Percentiles rank a stretch among this genome's conserved stretches.
These are phyloP conservation scores for Diaporthe amygdali DNA, from an alignment of 2,329 filamentous ascomycete species.

Conservation along the genomic window DNA sequence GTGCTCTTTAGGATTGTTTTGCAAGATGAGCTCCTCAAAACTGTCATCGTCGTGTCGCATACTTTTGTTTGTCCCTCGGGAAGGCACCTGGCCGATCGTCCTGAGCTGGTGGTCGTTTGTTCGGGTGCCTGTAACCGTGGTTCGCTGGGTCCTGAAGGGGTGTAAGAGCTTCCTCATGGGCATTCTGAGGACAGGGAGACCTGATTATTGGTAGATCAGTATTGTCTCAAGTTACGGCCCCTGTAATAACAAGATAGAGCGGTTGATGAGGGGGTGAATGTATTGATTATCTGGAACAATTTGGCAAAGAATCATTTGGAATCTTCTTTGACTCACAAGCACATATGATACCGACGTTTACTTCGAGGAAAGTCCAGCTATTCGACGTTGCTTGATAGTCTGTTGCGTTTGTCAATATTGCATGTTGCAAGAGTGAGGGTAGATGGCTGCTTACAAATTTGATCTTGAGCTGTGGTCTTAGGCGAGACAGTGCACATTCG, in stretches of 20 bases:
- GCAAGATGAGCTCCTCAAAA: background rate
- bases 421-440: no score
- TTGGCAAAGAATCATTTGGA: background rate
- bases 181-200: background rate
- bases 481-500: background rate
- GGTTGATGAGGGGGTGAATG: no score
- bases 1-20: background rate
- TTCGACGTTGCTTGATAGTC: slow-evolving; percentile 28
- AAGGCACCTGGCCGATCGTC: background rate
- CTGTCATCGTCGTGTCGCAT: background rate
- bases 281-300: no score
- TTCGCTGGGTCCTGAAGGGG: background rate
- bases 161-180: background rate
- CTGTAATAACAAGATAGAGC: no score
- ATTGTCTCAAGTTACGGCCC: background rate
- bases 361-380: slow-evolving; percentile 28
- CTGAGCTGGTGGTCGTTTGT: background rate
- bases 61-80: background rate
- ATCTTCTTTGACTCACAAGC: slow-evolving; percentile 21
- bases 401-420: background rate
- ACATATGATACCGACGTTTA: slow-evolving; percentile 27
- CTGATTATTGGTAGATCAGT: background rate
- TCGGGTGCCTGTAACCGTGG: background rate
- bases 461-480: background rate
- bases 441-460: background rate